Percentiles rank a stretch among this genome's conserved stretches.
Evolutionary conservation across 2,329 filamentous ascomycete species (phyloP).

Genomic region (Penicillium sp.): DNA sequence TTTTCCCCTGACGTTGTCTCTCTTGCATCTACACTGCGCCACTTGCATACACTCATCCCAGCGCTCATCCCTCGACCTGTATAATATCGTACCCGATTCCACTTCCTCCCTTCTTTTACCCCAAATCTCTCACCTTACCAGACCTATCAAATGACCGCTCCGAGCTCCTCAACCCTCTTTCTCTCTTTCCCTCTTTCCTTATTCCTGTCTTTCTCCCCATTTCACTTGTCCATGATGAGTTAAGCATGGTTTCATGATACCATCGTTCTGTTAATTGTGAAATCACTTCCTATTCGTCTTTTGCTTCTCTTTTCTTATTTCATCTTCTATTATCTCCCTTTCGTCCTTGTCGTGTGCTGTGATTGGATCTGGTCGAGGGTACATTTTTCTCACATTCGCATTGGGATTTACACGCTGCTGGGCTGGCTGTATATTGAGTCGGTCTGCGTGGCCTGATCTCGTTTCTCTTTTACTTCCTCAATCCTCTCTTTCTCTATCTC

Average conservation of each 20-base stretch:
- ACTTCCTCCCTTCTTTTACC: conserved; percentile 9
- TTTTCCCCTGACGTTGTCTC: conserved; percentile 6
- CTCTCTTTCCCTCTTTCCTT: conserved; percentile 13
- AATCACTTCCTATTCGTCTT: conserved; percentile 1
- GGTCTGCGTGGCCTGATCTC: not conserved
- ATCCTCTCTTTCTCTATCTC: conserved; percentile 14
- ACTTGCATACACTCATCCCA: conserved; percentile 10
- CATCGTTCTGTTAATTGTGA: conserved; percentile 14
- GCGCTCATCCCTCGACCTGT: conserved; percentile 30
- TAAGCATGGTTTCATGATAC: conserved; percentile 32
- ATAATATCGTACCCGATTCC: conserved; percentile 28
- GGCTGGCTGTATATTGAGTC: not conserved
- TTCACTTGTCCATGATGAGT: conserved; percentile 25
- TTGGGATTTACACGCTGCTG: conserved; percentile 13
- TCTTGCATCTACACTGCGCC: conserved; percentile 16
- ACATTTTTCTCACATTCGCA: conserved; percentile 18
- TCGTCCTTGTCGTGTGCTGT: conserved; percentile 10
- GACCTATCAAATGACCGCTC: not conserved
- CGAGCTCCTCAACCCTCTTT: conserved; percentile 6
- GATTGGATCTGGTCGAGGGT: conserved; percentile 18
- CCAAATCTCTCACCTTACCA: not conserved
- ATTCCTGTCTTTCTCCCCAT: not conserved
- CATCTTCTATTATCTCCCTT: not conserved
- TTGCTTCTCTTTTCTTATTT: not conserved
- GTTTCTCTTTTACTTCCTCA: too few species aligned